A percentile compares a stretch with the other conserved stretches of the same genome.
Evolutionary conservation across 2,329 filamentous ascomycete species (phyloP).

Genomic region (Phialophora expanda): DNA sequence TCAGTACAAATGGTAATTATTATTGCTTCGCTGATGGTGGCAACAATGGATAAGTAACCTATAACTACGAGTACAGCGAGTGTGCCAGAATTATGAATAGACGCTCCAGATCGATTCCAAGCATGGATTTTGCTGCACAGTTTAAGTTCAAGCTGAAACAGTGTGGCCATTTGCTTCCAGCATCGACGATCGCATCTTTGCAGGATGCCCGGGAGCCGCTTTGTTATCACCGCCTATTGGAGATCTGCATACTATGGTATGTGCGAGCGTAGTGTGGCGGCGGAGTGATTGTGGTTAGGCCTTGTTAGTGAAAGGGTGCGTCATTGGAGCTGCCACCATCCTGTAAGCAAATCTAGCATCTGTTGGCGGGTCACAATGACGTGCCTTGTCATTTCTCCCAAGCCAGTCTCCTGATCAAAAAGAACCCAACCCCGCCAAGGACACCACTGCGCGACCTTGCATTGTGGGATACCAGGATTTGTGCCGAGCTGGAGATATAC

Average conservation of each 20-base stretch:
- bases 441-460: not conserved
- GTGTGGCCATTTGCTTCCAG: not conserved
- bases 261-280: not conserved
- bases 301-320: not conserved
- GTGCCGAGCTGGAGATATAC: not conserved
- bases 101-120: not conserved
- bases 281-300: not conserved
- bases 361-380: not conserved
- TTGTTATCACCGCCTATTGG: not conserved
- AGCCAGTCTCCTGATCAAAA: not conserved
- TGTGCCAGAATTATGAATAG: not conserved
- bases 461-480: not conserved
- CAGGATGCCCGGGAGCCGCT: not conserved
- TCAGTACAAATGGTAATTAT: not conserved
- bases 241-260: not conserved
- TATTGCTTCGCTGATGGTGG: not conserved
- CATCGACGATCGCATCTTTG: not conserved
- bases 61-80: not conserved
- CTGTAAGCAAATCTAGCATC: not conserved
- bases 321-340: not conserved
- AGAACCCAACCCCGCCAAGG: not conserved
- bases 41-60: not conserved
- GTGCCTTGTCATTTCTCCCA: not conserved
- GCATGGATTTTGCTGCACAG: not conserved
- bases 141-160: not conserved